Evolutionary conservation across 148 eudicot genomes (phyloP).

Genomic region (Euryodendron excelsum): DNA sequence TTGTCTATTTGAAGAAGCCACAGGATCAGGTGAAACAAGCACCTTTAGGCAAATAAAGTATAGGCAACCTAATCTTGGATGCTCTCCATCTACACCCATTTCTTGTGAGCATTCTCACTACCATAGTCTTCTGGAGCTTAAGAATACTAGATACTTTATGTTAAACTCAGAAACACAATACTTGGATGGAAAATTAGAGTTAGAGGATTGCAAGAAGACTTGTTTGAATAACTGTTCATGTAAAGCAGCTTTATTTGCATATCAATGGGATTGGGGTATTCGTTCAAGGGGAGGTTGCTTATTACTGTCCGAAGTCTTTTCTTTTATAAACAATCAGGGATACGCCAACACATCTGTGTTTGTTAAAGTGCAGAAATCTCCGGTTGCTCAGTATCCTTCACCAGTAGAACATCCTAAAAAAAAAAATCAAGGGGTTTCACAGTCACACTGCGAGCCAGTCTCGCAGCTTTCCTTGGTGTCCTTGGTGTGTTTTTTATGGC

Average conservation of each 20-base stretch:
- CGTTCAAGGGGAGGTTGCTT: neutral
- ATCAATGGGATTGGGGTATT: neutral
- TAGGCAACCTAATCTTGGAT: slow-evolving; percentile 28
- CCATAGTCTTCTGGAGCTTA: slow-evolving; percentile 14
- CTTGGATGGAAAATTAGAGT: too few relatives aligned
- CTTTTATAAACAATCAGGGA: slow-evolving; percentile 18
- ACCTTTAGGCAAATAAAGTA: slow-evolving; percentile 10
- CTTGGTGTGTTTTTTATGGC: neutral
- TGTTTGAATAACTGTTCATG: too few relatives aligned
- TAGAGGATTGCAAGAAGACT: too few relatives aligned
- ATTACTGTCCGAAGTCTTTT: slow-evolving; percentile 8
- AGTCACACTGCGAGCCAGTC: neutral
- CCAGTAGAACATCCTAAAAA: neutral
- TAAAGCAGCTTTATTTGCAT: too few relatives aligned
- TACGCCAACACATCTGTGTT: neutral
- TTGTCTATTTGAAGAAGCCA: slow-evolving; percentile 24
- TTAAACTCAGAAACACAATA: too few relatives aligned
- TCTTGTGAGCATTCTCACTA: slow-evolving; percentile 12
- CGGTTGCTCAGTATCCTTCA: neutral
- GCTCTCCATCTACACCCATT: slow-evolving; percentile 14
- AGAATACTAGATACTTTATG: slow-evolving; percentile 16
- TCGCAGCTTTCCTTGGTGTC: neutral
- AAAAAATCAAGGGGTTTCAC: neutral
- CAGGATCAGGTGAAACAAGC: neutral
- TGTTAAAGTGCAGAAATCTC: slow-evolving; percentile 5